These are phyloP conservation scores for Fusarium begoniae DNA, from an alignment of 2,329 filamentous ascomycete species.

Conservation along the genomic window DNA sequence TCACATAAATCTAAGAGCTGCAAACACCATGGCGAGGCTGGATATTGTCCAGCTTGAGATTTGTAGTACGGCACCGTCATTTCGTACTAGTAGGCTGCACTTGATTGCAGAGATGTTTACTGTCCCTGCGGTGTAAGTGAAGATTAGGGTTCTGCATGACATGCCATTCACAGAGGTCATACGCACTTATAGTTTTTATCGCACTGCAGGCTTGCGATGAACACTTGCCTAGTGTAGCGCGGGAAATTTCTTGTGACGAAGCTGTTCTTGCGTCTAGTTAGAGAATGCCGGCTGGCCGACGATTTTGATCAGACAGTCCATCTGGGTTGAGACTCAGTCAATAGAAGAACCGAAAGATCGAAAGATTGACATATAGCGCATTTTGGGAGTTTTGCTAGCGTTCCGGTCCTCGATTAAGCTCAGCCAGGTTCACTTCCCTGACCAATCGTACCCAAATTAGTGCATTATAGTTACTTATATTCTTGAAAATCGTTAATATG, in stretches of 20 bases:
- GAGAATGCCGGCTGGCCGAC: not conserved
- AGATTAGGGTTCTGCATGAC: too few species aligned
- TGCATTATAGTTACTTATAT: too few species aligned
- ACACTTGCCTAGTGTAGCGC: not conserved
- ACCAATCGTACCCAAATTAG: not conserved
- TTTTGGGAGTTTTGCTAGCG: not conserved
- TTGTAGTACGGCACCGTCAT: not conserved
- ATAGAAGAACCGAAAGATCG: not conserved
- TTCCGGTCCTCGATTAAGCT: too few species aligned
- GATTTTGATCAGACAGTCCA: not conserved
- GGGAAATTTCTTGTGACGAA: not conserved
- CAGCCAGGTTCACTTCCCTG: not conserved
- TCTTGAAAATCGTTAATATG: too few species aligned
- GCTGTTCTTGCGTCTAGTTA: not conserved
- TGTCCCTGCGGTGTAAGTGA: not conserved
- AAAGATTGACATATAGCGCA: not conserved
- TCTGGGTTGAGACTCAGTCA: rapidly evolving
- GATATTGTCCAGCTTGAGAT: not conserved
- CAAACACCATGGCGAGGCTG: not conserved
- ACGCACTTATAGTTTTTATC: not conserved
- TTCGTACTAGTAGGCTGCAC: not conserved
- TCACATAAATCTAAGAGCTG: not conserved
- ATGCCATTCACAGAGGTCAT: too few species aligned
- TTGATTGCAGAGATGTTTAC: not conserved
- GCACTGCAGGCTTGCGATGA: not conserved